phyloP scores from a whole-genome alignment of 2,329 filamentous ascomycete genomes.

The Hymenoscyphus albidus region DNA sequence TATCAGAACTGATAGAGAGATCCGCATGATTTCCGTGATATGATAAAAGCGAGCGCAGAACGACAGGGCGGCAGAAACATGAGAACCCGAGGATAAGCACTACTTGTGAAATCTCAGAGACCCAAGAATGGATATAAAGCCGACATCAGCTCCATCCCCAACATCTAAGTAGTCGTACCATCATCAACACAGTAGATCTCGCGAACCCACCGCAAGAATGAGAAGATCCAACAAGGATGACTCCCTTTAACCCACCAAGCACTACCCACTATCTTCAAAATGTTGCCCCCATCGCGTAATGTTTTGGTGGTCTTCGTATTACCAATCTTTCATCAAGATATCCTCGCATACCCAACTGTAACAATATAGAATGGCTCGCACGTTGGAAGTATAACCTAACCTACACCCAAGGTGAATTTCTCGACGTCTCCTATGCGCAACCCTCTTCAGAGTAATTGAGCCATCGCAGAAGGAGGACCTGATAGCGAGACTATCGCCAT shows the following conservation, averaged over 20 bases:
- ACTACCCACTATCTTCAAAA: background rate
- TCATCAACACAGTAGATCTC: background rate
- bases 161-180: background rate
- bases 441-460: slow-evolving; percentile 13
- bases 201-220: background rate
- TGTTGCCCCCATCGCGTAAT: background rate
- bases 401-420: slow-evolving; percentile 24
- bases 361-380: slow-evolving; percentile 25
- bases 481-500: slow-evolving; percentile 34
- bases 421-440: slow-evolving; percentile 24
- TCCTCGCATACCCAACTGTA: slow-evolving; percentile 15
- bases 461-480: slow-evolving; percentile 29
- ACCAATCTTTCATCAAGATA: background rate
- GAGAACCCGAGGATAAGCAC: background rate
- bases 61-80: background rate
- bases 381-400: slow-evolving; percentile 12
- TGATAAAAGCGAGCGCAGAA: background rate
- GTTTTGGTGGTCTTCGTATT: background rate
- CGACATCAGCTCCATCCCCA: background rate
- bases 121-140: background rate
- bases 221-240: background rate
- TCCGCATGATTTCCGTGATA: background rate
- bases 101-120: background rate
- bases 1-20: background rate
- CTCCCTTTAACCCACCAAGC: background rate